Evolutionary conservation across 1,284 basidiomycete species (phyloP).

Genomic region (Vanrija sp.): DNA sequence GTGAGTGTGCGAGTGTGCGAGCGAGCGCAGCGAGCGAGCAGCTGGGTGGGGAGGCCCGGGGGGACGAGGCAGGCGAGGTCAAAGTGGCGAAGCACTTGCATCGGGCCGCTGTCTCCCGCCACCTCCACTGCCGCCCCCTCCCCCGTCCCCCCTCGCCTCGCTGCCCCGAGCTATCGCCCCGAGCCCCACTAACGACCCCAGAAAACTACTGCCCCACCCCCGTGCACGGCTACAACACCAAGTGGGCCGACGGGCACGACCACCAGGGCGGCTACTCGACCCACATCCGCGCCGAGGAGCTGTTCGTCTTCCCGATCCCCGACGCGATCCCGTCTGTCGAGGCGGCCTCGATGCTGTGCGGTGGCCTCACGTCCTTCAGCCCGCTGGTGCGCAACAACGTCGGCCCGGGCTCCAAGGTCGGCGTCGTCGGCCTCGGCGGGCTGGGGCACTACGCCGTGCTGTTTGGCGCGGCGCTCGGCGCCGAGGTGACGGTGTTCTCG

Average conservation of each 20-base stretch:
- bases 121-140: background rate
- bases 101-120: background rate
- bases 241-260: constrained; percentile 55
- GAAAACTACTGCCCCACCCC: constrained; percentile 50
- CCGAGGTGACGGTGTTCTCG: constrained; percentile 64
- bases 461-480: constrained; percentile 59
- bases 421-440: constrained; percentile 63
- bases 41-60: background rate
- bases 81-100: no score
- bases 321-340: constrained; percentile 57
- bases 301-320: constrained; percentile 67
- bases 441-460: constrained; percentile 59
- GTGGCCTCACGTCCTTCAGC: constrained; percentile 63
- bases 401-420: constrained; percentile 64
- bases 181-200: constrained; percentile 12
- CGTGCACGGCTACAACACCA: constrained; percentile 49
- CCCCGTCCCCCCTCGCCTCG: background rate
- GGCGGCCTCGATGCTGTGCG: constrained; percentile 58
- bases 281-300: constrained; percentile 62
- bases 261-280: constrained; percentile 61
- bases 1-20: constrained; percentile 27
- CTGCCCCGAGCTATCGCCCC: no score
- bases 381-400: constrained; percentile 61
- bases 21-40: no score
- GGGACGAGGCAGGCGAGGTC: background rate